Conservation (phyloP, 345 rosid species). For the Alliaria petiolata region DNA sequence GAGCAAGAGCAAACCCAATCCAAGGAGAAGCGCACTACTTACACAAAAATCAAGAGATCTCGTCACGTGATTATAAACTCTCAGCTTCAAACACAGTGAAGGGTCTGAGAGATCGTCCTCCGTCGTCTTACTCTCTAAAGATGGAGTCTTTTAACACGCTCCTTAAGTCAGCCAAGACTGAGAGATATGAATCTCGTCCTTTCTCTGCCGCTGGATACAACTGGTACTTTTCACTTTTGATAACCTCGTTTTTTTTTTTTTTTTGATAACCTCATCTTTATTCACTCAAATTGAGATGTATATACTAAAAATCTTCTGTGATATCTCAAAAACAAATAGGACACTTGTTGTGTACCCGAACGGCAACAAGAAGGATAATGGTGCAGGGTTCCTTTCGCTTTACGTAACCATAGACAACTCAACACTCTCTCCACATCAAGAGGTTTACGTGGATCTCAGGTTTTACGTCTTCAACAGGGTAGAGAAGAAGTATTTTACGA, state of each 20-base stretch:
- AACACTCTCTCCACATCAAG: background rate
- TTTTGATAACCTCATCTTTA: background rate
- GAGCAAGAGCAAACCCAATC: background rate
- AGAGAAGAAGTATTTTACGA: slow-evolving; percentile 5
- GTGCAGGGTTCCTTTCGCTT: background rate
- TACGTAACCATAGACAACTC: slow-evolving; percentile 14
- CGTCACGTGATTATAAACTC: background rate
- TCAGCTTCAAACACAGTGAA: background rate
- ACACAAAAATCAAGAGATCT: background rate
- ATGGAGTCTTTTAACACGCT: slow-evolving; percentile 11
- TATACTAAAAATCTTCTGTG: background rate
- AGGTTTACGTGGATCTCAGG: slow-evolving; percentile 4
- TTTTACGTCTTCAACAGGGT: slow-evolving; percentile 8
- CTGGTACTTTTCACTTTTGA: background rate
- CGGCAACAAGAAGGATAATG: background rate
- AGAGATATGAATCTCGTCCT: slow-evolving; percentile 12
- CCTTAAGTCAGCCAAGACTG: background rate
- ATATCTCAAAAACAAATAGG: background rate
- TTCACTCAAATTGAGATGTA: background rate
- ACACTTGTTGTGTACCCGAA: slow-evolving; percentile 3
- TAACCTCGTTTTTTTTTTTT: too few relatives aligned
- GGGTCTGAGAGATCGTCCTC: slow-evolving; percentile 8
- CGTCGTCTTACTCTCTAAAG: slow-evolving; percentile 11
- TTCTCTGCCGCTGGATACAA: background rate
- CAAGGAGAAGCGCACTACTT: background rate